phyloP scores from a whole-genome alignment of 352 stramenopile species.

The Albugo laibachii region DNA sequence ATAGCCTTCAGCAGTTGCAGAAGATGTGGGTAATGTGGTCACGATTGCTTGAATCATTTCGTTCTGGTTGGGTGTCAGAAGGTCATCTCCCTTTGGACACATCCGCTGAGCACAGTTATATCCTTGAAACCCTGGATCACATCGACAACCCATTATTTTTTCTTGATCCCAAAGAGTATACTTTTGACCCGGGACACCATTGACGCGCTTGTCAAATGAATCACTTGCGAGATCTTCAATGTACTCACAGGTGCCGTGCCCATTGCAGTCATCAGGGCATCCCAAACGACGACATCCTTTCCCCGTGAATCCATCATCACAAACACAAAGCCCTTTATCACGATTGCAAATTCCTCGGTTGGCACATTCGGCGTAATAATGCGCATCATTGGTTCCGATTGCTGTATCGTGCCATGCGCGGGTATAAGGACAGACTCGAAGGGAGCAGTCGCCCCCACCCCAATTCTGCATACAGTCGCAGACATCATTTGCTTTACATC shows the following conservation, averaged over 20 bases:
- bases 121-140: constrained; percentile 39
- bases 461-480: constrained; percentile 76
- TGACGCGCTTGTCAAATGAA: constrained; percentile 21
- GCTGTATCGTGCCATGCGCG: constrained; percentile 46
- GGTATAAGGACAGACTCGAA: constrained; percentile 21
- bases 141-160: constrained; percentile 51
- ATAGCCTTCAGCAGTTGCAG: constrained; percentile 9
- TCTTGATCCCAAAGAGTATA: constrained; percentile 60
- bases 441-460: constrained; percentile 28
- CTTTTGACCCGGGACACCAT: constrained; percentile 6
- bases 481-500: constrained; percentile 52
- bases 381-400: constrained; percentile 28
- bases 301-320: constrained; percentile 36
- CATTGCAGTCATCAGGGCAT: constrained; percentile 22
- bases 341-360: constrained; percentile 73
- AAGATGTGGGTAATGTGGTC: neutral
- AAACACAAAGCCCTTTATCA: constrained; percentile 39
- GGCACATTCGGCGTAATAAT: constrained; percentile 68
- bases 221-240: constrained; percentile 29
- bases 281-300: constrained; percentile 29
- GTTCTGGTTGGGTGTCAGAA: constrained; percentile 30
- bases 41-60: constrained; percentile 33
- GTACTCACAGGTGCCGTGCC: constrained; percentile 27
- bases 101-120: constrained; percentile 62
- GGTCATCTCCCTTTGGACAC: constrained; percentile 80